Conservation (phyloP, 306 rosid species). For the Lathyrus sativus region DNA sequence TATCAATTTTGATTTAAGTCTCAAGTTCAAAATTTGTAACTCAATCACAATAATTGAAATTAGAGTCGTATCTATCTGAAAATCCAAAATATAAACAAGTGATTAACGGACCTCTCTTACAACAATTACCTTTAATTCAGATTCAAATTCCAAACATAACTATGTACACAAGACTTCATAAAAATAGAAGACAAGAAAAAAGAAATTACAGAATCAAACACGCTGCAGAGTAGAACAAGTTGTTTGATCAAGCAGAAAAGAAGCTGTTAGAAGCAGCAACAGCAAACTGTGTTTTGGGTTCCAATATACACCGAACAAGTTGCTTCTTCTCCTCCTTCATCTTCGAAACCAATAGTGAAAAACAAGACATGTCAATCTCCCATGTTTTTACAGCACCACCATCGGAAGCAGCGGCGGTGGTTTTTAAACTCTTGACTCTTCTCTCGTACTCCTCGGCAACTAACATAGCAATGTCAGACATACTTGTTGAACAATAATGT, state of each 20-base stretch:
- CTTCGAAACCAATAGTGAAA: slow-evolving; percentile 42
- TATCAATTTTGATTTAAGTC: no score
- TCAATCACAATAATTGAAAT: no score
- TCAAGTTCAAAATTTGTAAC: no score
- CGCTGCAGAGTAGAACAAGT: neutral
- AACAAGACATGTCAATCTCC: slow-evolving; percentile 32
- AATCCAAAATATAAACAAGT: no score
- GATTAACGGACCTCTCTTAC: neutral
- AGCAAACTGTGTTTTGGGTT: slow-evolving; percentile 66
- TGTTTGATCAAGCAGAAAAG: slow-evolving; percentile 71
- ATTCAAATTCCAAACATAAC: neutral
- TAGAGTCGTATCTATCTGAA: no score
- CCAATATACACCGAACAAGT: slow-evolving; percentile 41
- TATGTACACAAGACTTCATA: neutral
- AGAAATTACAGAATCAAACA: neutral
- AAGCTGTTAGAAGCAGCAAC: slow-evolving; percentile 70
- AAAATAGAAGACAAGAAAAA: neutral
- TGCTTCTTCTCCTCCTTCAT: slow-evolving; percentile 44
- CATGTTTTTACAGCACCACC: neutral
- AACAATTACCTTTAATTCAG: neutral
- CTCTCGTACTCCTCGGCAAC: slow-evolving; percentile 88
- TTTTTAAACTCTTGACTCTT: slow-evolving; percentile 48
- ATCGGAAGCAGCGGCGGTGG: neutral
- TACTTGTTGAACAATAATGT: neutral
- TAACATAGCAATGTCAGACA: slow-evolving; percentile 88